A percentile compares a stretch with the other conserved stretches of the same genome.
phyloP scores from a whole-genome alignment of 108 stramenopile species.

The Stephanodiscus minutulus region DNA sequence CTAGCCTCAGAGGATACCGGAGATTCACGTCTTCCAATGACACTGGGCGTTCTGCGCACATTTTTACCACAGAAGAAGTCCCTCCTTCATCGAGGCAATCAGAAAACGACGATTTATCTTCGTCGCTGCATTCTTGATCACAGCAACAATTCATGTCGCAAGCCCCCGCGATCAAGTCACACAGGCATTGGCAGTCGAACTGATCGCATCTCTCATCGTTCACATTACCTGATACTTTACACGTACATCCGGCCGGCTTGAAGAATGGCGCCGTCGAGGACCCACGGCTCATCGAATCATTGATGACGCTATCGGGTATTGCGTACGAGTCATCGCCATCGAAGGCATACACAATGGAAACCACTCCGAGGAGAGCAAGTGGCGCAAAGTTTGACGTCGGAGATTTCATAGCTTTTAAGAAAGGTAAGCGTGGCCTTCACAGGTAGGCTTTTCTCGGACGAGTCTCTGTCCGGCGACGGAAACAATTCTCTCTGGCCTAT shows the following conservation, averaged over 20 bases:
- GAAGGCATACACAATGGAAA: neutral
- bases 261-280: constrained; percentile 18
- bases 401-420: too few relatives aligned
- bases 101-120: constrained; percentile 43
- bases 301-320: neutral
- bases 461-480: too few relatives aligned
- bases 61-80: constrained; percentile 2
- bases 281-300: neutral
- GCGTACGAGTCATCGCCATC: constrained; percentile 7
- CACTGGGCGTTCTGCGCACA: constrained; percentile 20
- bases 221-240: constrained; percentile 25
- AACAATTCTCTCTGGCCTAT: too few relatives aligned
- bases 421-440: too few relatives aligned
- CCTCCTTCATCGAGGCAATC: constrained; percentile 37
- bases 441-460: too few relatives aligned
- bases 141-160: constrained; percentile 78
- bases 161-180: constrained; percentile 65
- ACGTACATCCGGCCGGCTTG: constrained; percentile 53
- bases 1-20: constrained; percentile 34
- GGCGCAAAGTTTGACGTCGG: neutral
- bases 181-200: constrained; percentile 65
- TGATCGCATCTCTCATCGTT: constrained; percentile 32
- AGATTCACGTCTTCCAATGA: constrained; percentile 42
- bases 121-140: constrained; percentile 60
- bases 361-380: neutral